Evolutionary conservation across 1,284 basidiomycete genomes (phyloP).

Genomic region (Ganoderma resinaceum): DNA sequence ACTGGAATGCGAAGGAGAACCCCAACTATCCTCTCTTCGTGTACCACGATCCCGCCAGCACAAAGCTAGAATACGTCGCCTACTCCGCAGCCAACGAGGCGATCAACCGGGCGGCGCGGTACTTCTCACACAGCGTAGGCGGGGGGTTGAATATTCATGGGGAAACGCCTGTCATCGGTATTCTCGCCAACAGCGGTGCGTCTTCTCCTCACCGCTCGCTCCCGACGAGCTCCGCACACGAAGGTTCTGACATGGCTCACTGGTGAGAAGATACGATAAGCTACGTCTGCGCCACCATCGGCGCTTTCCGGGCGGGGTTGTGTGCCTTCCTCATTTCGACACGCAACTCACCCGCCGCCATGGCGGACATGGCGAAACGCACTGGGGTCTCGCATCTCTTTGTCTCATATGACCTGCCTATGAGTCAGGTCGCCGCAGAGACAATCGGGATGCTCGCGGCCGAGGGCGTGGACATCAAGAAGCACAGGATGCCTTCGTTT

Average conservation of each 20-base stretch:
- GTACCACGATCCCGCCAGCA: slow-evolving; percentile 18
- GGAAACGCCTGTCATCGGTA: slow-evolving; percentile 27
- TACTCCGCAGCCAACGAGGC: slow-evolving; percentile 20
- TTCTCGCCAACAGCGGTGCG: slow-evolving; percentile 23
- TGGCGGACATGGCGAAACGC: slow-evolving; percentile 10
- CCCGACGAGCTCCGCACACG: neutral
- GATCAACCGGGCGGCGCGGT: slow-evolving; percentile 28
- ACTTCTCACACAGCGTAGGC: slow-evolving; percentile 13
- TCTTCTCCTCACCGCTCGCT: too few relatives aligned
- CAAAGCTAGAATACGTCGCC: slow-evolving; percentile 21
- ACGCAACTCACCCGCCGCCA: slow-evolving; percentile 11
- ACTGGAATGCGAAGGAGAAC: slow-evolving; percentile 25
- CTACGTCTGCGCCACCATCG: slow-evolving; percentile 39
- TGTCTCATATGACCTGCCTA: neutral
- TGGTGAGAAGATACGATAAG: slow-evolving; percentile 40
- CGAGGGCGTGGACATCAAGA: neutral
- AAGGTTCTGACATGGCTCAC: neutral
- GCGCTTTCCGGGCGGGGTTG: slow-evolving; percentile 30
- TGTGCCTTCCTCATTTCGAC: slow-evolving; percentile 11
- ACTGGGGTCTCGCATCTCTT: slow-evolving; percentile 3
- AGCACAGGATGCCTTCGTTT: slow-evolving; percentile 2
- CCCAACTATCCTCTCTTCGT: slow-evolving; percentile 28
- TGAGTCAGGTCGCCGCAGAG: neutral
- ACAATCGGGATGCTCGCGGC: neutral
- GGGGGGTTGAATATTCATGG: neutral